Base-by-base conservation (phyloP, 2,329 filamentous ascomycete genomes). In the Exophiala xenobiotica region DNA sequence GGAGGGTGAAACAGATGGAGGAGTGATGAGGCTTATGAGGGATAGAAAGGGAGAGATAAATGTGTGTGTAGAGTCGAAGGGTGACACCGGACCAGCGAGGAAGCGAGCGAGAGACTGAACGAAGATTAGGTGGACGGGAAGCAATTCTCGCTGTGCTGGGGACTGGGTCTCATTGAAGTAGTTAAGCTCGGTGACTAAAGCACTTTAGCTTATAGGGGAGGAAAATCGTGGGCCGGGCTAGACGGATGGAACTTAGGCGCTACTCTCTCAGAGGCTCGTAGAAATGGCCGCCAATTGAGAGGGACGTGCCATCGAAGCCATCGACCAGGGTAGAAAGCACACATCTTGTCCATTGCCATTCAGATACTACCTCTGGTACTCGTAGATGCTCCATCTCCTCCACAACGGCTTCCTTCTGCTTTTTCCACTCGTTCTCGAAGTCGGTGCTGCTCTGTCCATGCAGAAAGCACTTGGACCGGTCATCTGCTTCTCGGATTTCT, bases 1-100 rank as follows among this genome's bases (percentile, higher is more conserved):
- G 20, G 48, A 46, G 53, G 57, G 53, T 49, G 52, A 51, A 59
- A 56, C 49, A 56, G 46, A 54, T 39, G 46, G 47, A 50, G 45
- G 54, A 46, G 38, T 33, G 46, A 39, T 20, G 29, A 44, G 27
- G 53, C 42, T 38, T 42, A 26, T 51, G 35, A 35, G 49, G 42
- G 41, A 44, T 22, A 40, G 45, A 45, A 53, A 47, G 49, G 40
- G 39, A 42, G 49, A 38, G 27, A 35, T 44, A 35, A n/a, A n/a
- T n/a, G n/a, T n/a, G n/a, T n/a, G n/a, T n/a, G n/a, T n/a, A n/a
- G n/a, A n/a, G n/a, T n/a, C n/a, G 51, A 45, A 41, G 40, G 49
- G 45, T 51, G 41, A 49, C 44, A 54, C 51, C 50, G 46, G 46
- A 44, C 42, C 50, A 49, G 44, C 45, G 50, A 49, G 54, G 38